These are phyloP conservation scores for Waltergamsia citrina DNA, from an alignment of 2,329 filamentous ascomycete genomes.

Conservation along the genomic window DNA sequence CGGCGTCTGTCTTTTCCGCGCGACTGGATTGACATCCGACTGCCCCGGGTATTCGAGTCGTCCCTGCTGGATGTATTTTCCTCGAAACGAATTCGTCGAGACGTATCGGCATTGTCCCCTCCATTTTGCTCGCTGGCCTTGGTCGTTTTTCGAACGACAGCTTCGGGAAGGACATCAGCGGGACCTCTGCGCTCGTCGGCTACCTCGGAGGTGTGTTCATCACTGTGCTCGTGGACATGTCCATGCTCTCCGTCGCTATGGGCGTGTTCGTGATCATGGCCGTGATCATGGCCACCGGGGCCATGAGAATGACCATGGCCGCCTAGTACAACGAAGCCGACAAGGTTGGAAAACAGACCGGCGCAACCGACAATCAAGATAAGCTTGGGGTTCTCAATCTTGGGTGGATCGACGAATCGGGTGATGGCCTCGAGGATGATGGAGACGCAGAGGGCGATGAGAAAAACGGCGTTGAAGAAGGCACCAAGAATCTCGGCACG, in stretches of 20 bases:
- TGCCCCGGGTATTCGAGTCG: constrained; percentile 15
- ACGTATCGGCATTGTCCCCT: constrained; percentile 19
- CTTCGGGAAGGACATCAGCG: constrained; percentile 50
- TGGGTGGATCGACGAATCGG: constrained; percentile 82
- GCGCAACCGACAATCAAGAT: constrained; percentile 84
- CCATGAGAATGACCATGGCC: constrained; percentile 84
- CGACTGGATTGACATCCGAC: constrained; percentile 19
- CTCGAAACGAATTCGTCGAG: constrained; percentile 30
- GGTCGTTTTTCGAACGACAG: constrained; percentile 41
- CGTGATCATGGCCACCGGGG: constrained; percentile 42
- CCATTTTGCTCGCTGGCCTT: constrained; percentile 13
- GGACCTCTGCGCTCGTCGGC: constrained; percentile 50
- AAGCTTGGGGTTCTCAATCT: constrained; percentile 74
- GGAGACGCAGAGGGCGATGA: constrained; percentile 90
- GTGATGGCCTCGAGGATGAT: constrained; percentile 94
- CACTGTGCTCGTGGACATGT: constrained; percentile 16
- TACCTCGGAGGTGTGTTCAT: constrained; percentile 28
- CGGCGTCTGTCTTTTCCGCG: constrained; percentile 34
- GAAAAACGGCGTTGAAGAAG: constrained; percentile 93
- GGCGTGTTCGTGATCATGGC: constrained; percentile 27
- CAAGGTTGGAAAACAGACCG: constrained; percentile 78
- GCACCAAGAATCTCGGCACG: constrained; percentile 94
- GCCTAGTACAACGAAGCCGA: constrained; percentile 84
- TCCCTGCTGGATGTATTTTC: constrained; percentile 15
- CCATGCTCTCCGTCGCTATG: constrained; percentile 20